Evolutionary conservation across 2,329 filamentous ascomycete genomes (phyloP).

Genomic region (Golovinomyces cichoracearum): DNA sequence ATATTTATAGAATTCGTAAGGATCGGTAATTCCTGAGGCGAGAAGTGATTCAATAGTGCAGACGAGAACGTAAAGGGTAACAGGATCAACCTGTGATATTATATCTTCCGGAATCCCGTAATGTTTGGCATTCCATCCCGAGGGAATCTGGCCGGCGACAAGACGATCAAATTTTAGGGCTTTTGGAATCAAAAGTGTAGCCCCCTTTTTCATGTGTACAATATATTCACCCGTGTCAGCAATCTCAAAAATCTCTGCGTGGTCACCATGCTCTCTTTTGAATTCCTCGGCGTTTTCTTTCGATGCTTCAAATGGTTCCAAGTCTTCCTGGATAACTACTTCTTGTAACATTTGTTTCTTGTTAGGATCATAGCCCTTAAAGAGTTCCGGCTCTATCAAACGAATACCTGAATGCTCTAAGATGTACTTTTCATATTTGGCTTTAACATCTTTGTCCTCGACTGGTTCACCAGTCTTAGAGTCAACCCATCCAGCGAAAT

Average conservation of each 20-base stretch:
- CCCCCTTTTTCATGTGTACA: constrained; percentile 84
- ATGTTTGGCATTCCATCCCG: constrained; percentile 85
- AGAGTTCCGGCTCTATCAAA: constrained; percentile 89
- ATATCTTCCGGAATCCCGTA: constrained; percentile 97
- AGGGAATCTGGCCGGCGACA: constrained; percentile 88
- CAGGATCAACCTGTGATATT: constrained; percentile 87
- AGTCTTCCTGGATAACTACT: constrained; percentile 87
- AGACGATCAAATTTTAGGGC: constrained; percentile 90
- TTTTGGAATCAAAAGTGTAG: constrained; percentile 85
- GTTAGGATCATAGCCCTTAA: constrained; percentile 88
- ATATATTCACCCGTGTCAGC: constrained; percentile 82
- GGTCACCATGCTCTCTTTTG: constrained; percentile 87
- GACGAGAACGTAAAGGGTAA: constrained; percentile 83
- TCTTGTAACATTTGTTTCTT: constrained; percentile 97
- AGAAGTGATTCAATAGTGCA: constrained; percentile 80
- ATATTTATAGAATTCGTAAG: constrained; percentile 99
- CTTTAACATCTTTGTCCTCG: constrained; percentile 92
- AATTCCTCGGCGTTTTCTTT: constrained; percentile 96
- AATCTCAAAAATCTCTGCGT: constrained; percentile 92
- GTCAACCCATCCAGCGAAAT: constrained; percentile 92
- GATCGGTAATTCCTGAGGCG: constrained; percentile 85
- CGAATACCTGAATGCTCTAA: constrained; percentile 93
- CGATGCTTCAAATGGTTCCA: constrained; percentile 88
- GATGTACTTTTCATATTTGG: constrained; percentile 91
- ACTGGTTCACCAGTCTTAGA: constrained; percentile 82